phyloP scores from a whole-genome alignment of 768 basidiomycete genomes.

The Russula emetica region DNA sequence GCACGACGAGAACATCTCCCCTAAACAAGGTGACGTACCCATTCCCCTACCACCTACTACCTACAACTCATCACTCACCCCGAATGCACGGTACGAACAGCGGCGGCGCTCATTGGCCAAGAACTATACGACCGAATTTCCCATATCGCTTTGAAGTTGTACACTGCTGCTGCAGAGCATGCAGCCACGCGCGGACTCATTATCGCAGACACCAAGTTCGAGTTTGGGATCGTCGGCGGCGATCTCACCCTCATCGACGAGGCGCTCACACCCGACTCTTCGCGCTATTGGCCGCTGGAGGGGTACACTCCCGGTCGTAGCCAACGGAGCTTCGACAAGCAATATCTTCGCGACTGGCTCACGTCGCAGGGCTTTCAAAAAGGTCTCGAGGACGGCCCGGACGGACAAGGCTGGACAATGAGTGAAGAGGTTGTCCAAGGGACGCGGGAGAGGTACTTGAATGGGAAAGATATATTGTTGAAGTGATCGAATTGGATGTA shows the following conservation, averaged over 20 bases:
- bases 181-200: conserved; percentile 77
- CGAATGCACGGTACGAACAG: conserved; percentile 35
- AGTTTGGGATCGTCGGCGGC: conserved; percentile 76
- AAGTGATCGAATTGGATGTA: neutral
- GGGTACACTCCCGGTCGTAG: conserved; percentile 67
- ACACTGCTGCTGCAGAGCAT: conserved; percentile 69
- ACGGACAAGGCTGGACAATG: conserved; percentile 74
- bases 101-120: conserved; percentile 60
- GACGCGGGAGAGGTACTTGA: conserved; percentile 73
- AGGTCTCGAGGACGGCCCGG: conserved; percentile 71
- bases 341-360: conserved; percentile 90
- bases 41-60: neutral
- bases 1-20: conserved; percentile 99
- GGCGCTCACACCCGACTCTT: conserved; percentile 95
- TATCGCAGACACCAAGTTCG: conserved; percentile 97
- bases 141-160: conserved; percentile 56
- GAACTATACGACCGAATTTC: conserved; percentile 61
- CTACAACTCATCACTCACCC: neutral
- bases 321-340: conserved; percentile 95
- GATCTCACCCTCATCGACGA: conserved; percentile 90
- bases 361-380: conserved; percentile 66
- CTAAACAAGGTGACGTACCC: conserved; percentile 68
- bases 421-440: conserved; percentile 70
- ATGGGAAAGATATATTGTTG: conserved; percentile 59
- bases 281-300: conserved; percentile 88